phyloP scores from a whole-genome alignment of 2,329 filamentous ascomycete species.

The Alternaria angustiovoidea region DNA sequence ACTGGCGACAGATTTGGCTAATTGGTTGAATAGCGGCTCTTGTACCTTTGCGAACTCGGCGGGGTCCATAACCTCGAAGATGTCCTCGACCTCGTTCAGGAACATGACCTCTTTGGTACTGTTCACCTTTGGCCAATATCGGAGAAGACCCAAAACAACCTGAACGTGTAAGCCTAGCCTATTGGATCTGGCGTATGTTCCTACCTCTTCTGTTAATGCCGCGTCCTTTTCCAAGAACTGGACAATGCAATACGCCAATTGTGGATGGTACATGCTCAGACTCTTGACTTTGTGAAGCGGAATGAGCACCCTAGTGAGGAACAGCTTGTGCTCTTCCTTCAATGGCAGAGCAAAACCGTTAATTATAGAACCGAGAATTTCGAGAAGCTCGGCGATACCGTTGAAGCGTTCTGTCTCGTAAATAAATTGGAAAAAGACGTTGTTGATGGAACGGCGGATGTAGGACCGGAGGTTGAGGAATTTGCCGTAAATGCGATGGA shows the following conservation, averaged over 20 bases:
- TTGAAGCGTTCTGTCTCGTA: conserved; percentile 99
- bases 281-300: conserved; percentile 98
- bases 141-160: conserved; percentile 91
- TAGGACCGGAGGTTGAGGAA: conserved; percentile 97
- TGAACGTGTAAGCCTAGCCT: conserved; percentile 48
- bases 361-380: conserved; percentile 98
- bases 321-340: conserved; percentile 98
- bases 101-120: conserved; percentile 99
- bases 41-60: conserved; percentile 99
- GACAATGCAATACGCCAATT: conserved; percentile 97
- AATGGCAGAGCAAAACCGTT: conserved; percentile 96
- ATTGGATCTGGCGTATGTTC: conserved; percentile 34
- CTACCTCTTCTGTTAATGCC: conserved; percentile 92
- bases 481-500: conserved; percentile 98
- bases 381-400: conserved; percentile 93
- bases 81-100: conserved; percentile 98
- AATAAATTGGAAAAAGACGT: conserved; percentile 99
- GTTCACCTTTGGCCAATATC: conserved; percentile 99
- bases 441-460: conserved; percentile 98
- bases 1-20: conserved; percentile 97
- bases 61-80: conserved; percentile 99
- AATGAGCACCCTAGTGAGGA: conserved; percentile 89
- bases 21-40: conserved; percentile 94
- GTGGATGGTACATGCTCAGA: conserved; percentile 99
- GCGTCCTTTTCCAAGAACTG: conserved; percentile 99